phyloP scores from a whole-genome alignment of 495 filamentous ascomycete species.

The Xylaria nigripes region DNA sequence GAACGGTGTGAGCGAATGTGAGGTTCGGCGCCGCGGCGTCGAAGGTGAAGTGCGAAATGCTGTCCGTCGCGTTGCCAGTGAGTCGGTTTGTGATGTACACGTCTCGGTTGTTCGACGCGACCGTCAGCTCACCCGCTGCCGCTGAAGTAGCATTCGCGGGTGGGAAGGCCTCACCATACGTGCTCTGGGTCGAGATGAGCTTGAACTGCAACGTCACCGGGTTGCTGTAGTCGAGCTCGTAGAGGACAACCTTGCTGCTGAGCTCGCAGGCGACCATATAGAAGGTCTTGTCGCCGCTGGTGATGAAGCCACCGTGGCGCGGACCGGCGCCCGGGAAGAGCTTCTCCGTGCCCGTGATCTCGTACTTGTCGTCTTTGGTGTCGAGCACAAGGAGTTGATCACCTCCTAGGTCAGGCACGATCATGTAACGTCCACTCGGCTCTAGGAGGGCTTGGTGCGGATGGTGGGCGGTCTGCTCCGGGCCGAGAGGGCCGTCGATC shows the following conservation, averaged over 20 bases:
- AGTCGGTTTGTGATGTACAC: constrained; percentile 32
- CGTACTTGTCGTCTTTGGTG: constrained; percentile 16
- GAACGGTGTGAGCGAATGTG: constrained; percentile 16
- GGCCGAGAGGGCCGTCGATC: constrained; percentile 16
- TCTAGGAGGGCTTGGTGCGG: constrained; percentile 31
- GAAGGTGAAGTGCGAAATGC: constrained; percentile 27
- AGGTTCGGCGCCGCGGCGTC: constrained; percentile 12
- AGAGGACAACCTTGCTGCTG: constrained; percentile 24
- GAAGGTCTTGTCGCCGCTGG: constrained; percentile 16
- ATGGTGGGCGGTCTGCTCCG: constrained; percentile 16
- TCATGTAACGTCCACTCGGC: constrained; percentile 26
- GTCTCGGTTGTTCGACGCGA: constrained; percentile 22
- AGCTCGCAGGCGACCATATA: constrained; percentile 26
- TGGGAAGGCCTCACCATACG: constrained; percentile 17
- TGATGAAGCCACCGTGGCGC: constrained; percentile 30
- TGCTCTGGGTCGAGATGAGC: constrained; percentile 18
- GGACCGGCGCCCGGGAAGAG: constrained; percentile 23
- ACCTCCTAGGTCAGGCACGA: constrained; percentile 26
- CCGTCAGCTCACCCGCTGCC: constrained; percentile 23
- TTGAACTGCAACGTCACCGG: constrained; percentile 15
- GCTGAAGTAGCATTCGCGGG: constrained; percentile 18
- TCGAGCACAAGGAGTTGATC: constrained; percentile 28
- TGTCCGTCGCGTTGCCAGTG: constrained; percentile 24
- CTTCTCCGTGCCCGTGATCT: constrained; percentile 15
- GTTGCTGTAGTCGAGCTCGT: constrained; percentile 18